Percentiles rank a stretch among this genome's conserved stretches.
Conservation (phyloP, 352 stramenopile species). For the Phytophthora tentaculata region DNA sequence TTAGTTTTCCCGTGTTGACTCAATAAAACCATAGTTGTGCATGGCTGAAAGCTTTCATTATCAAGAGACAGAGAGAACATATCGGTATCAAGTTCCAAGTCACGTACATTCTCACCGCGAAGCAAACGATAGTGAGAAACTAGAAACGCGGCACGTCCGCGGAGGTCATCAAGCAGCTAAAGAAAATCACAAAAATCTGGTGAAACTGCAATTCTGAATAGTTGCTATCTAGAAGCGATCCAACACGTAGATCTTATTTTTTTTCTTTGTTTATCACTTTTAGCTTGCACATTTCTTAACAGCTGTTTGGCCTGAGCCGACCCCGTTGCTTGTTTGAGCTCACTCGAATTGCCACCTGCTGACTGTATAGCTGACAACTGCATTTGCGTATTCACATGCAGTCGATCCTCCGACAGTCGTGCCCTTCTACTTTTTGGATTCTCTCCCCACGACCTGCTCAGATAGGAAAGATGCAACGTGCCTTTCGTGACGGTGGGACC, state of each 20-base stretch:
- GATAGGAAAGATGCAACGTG: not conserved
- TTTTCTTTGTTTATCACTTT: conserved; percentile 7
- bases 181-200: conserved; percentile 15
- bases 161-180: conserved; percentile 5
- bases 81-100: conserved; percentile 12
- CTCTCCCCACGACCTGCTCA: conserved; percentile 8
- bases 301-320: conserved; percentile 10
- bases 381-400: conserved; percentile 9
- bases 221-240: conserved; percentile 14
- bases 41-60: conserved; percentile 8
- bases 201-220: conserved; percentile 1
- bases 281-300: conserved; percentile 17
- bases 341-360: conserved; percentile 2
- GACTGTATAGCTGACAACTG: conserved; percentile 11
- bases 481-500: not conserved
- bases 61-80: conserved; percentile 14
- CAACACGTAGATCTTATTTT: conserved; percentile 13
- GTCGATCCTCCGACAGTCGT: conserved; percentile 5
- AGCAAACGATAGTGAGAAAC: conserved; percentile 18
- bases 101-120: conserved; percentile 21
- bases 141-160: conserved; percentile 8
- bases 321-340: conserved; percentile 14
- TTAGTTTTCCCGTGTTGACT: too few species aligned
- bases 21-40: not conserved
- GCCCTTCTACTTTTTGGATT: conserved; percentile 17